Conservation (phyloP, 2,329 filamentous ascomycete species). For the Fusarium floridanum region DNA sequence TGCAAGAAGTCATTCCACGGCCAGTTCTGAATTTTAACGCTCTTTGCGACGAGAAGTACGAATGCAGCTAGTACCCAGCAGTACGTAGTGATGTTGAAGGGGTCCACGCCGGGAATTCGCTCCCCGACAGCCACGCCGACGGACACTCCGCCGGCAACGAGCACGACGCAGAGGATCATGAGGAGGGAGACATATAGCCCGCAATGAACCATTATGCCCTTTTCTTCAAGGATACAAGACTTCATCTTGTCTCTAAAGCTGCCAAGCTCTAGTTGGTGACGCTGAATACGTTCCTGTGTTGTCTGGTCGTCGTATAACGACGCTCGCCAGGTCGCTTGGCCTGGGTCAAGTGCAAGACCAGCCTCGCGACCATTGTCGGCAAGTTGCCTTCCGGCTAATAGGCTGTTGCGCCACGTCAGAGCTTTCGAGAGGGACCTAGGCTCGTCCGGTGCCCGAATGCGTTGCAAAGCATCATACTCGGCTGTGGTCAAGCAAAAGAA, state of each 20-base stretch:
- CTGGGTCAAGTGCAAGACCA: not conserved
- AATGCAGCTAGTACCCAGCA: slow-evolving; percentile 46
- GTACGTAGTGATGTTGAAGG: slow-evolving; percentile 48
- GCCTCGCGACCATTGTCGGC: not conserved
- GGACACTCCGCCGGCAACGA: slow-evolving; percentile 43
- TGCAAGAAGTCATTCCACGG: slow-evolving; percentile 49
- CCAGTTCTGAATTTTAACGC: slow-evolving; percentile 43
- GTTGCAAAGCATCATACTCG: not conserved
- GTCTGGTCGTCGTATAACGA: no score
- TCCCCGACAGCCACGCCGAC: slow-evolving; percentile 45
- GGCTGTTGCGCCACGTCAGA: not conserved
- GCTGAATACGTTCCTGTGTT: no score
- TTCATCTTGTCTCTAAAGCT: no score
- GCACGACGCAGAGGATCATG: not conserved
- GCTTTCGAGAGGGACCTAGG: not conserved
- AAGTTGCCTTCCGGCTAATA: not conserved
- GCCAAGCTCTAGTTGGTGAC: no score
- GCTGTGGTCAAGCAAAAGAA: not conserved
- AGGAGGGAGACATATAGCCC: no score
- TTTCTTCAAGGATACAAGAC: no score
- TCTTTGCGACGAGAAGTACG: slow-evolving; percentile 45
- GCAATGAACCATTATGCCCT: no score
- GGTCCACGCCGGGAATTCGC: slow-evolving; percentile 48
- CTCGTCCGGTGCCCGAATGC: not conserved
- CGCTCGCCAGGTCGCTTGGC: not conserved